Conservation (phyloP, 257 asterid species). For the Linaria vulgaris region DNA sequence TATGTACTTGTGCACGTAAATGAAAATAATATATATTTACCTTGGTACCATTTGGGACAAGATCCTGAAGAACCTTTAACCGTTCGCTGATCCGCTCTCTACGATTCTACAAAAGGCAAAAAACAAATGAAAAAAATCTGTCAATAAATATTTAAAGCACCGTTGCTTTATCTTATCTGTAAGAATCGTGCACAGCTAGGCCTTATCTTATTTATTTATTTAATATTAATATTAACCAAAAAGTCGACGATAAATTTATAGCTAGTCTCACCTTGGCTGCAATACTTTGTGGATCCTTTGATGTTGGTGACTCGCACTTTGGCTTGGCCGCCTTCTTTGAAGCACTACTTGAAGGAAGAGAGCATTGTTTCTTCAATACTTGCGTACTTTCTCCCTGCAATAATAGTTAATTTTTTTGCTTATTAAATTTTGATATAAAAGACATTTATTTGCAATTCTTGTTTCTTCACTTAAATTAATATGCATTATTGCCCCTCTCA, state of each 20-base stretch:
- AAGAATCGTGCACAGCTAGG: no score
- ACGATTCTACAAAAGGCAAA: slow-evolving; percentile 85
- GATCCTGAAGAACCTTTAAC: slow-evolving; percentile 75
- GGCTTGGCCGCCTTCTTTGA: slow-evolving; percentile 45
- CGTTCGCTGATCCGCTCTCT: slow-evolving; percentile 85
- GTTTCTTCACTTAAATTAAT: no score
- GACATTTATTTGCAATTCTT: no score
- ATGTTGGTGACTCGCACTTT: slow-evolving; percentile 30
- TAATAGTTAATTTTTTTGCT: no score
- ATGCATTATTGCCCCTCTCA: no score
- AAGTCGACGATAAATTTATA: no score
- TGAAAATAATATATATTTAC: slow-evolving; percentile 27
- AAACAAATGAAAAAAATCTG: no score
- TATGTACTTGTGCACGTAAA: not conserved
- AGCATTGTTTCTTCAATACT: slow-evolving; percentile 66
- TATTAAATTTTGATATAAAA: no score
- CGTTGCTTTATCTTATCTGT: no score
- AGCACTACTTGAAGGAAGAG: slow-evolving; percentile 24
- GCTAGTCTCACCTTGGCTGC: slow-evolving; percentile 98
- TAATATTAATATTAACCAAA: no score
- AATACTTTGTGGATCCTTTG: slow-evolving; percentile 82
- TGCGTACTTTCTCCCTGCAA: slow-evolving; percentile 58
- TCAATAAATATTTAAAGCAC: no score
- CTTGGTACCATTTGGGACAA: slow-evolving; percentile 95
- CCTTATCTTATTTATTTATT: no score